Evolutionary conservation across 768 basidiomycete species (phyloP).

Genomic region (Hygrophoropsis aurantiaca): DNA sequence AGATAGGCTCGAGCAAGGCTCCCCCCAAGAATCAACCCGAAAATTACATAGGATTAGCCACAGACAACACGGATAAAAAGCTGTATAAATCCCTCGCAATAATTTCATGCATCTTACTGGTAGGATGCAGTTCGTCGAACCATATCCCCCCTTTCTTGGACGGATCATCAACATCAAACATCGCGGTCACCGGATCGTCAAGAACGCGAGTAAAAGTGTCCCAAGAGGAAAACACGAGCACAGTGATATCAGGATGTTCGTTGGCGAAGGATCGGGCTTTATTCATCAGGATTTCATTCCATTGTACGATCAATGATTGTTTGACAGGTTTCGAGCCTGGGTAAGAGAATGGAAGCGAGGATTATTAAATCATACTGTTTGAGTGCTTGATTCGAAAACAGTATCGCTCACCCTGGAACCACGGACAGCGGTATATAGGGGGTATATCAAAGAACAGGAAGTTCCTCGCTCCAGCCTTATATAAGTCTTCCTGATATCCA

Average conservation of each 20-base stretch:
- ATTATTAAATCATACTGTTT: conserved; percentile 7
- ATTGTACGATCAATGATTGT: conserved; percentile 21
- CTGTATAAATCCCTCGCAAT: conserved; percentile 11
- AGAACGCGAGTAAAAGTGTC: conserved; percentile 46
- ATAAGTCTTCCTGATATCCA: conserved; percentile 46
- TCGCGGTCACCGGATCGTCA: conserved; percentile 42
- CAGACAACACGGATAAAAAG: background rate
- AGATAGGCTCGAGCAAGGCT: too few relatives aligned
- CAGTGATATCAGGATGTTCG: conserved; percentile 43
- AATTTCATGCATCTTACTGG: conserved; percentile 13
- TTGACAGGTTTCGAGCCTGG: background rate
- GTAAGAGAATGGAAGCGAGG: conserved; percentile 10
- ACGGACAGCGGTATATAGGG: conserved; percentile 49
- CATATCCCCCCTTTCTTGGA: conserved; percentile 26
- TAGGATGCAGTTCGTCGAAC: conserved; percentile 14
- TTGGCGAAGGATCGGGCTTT: conserved; percentile 35
- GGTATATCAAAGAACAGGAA: conserved; percentile 65
- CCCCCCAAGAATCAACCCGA: too few relatives aligned
- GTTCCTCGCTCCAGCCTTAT: conserved; percentile 47
- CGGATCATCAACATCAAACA: conserved; percentile 36
- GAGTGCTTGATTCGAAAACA: too few relatives aligned
- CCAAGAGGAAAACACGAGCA: conserved; percentile 50
- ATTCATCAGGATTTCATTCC: conserved; percentile 46
- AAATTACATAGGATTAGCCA: too few relatives aligned
- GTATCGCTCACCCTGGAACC: too few relatives aligned